Conservation (phyloP, 129 eudicot genomes). For the Chrysanthemum seticuspe region DNA sequence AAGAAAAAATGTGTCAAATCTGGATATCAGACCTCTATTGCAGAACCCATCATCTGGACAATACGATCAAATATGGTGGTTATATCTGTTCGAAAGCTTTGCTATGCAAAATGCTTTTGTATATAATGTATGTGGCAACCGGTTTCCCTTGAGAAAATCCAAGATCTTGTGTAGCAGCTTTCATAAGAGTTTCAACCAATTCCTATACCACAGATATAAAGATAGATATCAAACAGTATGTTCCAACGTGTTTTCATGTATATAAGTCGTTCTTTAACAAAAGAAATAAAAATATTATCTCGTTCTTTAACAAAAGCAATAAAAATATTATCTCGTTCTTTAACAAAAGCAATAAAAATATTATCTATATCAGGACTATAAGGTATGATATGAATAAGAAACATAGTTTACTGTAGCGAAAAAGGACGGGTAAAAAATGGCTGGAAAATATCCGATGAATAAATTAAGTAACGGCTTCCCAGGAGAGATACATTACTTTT, state of each 20-base stretch:
- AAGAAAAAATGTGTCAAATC: background rate
- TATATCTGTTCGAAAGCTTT: slow-evolving; percentile 72
- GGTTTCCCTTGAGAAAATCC: slow-evolving; percentile 87
- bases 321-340: too few species aligned
- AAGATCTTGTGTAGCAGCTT: slow-evolving; percentile 46
- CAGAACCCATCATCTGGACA: slow-evolving; percentile 64
- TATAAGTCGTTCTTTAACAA: background rate
- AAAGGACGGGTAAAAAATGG: too few species aligned
- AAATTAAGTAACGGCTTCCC: too few species aligned
- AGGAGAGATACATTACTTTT: too few species aligned
- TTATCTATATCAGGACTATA: background rate
- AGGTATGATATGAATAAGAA: background rate
- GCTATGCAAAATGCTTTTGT: slow-evolving; percentile 74
- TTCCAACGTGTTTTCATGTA: background rate
- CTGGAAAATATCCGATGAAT: too few species aligned
- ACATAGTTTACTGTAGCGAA: too few species aligned
- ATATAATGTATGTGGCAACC: slow-evolving; percentile 75
- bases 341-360: too few species aligned
- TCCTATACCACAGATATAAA: slow-evolving; percentile 46
- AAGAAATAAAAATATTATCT: background rate
- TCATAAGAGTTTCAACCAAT: slow-evolving; percentile 46
- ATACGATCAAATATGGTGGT: slow-evolving; percentile 79
- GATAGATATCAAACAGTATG: background rate
- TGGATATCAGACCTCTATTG: slow-evolving; percentile 57
- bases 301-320: too few species aligned